Conservation (phyloP, 768 basidiomycete genomes). For the Pulveroboletus sp. region DNA sequence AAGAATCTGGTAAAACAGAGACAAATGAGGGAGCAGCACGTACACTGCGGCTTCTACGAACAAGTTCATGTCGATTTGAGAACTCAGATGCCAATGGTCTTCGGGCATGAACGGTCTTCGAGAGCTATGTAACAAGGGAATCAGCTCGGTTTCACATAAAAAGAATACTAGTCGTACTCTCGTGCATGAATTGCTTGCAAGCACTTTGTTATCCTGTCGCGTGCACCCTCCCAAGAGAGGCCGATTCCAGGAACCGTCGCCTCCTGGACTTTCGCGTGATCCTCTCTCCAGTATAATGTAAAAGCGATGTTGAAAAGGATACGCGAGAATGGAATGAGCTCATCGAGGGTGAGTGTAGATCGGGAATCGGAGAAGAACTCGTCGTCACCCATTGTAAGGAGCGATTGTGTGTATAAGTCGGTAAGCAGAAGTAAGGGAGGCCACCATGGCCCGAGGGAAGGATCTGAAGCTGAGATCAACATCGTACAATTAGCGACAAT, state of each 20-base stretch:
- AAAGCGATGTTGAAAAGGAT: slow-evolving; percentile 85
- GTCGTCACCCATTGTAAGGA: slow-evolving; percentile 93
- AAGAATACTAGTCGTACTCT: slow-evolving; percentile 57
- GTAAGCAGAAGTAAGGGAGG: slow-evolving; percentile 72
- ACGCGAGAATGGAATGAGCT: slow-evolving; percentile 71
- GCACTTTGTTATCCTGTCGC: slow-evolving; percentile 76
- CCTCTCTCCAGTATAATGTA: slow-evolving; percentile 66
- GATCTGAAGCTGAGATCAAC: slow-evolving; percentile 37
- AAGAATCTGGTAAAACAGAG: background rate
- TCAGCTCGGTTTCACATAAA: background rate
- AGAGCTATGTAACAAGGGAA: slow-evolving; percentile 50
- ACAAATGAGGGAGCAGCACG: slow-evolving; percentile 20
- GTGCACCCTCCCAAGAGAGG: slow-evolving; percentile 60
- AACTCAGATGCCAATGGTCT: slow-evolving; percentile 80
- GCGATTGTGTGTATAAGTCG: slow-evolving; percentile 78
- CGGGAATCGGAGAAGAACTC: slow-evolving; percentile 81
- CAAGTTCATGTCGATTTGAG: slow-evolving; percentile 54
- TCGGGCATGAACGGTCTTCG: slow-evolving; percentile 77
- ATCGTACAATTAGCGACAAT: background rate
- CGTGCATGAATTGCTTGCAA: slow-evolving; percentile 80
- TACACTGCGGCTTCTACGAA: slow-evolving; percentile 90
- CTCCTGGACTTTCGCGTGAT: slow-evolving; percentile 35
- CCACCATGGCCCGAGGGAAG: slow-evolving; percentile 49
- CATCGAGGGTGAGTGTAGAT: slow-evolving; percentile 82
- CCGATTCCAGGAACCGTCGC: slow-evolving; percentile 40